Percentiles rank a stretch among this genome's conserved stretches.
Conservation (phyloP, 371 early-diverging fungal genomes). For the Zychaea mexicana region DNA sequence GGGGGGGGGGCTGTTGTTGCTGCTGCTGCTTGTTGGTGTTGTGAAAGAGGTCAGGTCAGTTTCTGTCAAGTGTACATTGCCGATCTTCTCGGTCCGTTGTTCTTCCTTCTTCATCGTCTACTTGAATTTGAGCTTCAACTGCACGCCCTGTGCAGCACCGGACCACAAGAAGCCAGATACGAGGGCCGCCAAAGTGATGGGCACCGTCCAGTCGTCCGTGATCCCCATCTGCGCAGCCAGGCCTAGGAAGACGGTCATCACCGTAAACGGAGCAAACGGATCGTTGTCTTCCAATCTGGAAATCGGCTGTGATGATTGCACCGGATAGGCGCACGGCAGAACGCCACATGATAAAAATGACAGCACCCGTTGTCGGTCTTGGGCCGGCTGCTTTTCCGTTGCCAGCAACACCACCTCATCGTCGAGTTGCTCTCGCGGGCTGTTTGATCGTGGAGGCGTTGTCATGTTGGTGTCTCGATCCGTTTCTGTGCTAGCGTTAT, state of each 20-base stretch:
- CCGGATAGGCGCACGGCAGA: constrained; percentile 21
- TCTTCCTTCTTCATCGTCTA: background rate
- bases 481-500: constrained; percentile 12
- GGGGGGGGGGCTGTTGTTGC: background rate
- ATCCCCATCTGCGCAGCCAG: constrained; percentile 40
- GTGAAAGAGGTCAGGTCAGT: background rate
- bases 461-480: constrained; percentile 22
- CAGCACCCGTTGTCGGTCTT: constrained; percentile 6
- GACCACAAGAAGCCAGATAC: constrained; percentile 48
- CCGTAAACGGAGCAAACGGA: constrained; percentile 38
- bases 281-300: constrained; percentile 21
- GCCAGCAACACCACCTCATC: background rate
- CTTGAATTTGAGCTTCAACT: constrained; percentile 32
- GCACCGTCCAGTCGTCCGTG: constrained; percentile 56
- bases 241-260: constrained; percentile 36
- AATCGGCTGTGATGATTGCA: background rate
- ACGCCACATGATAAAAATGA: constrained; percentile 18
- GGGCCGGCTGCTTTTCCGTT: constrained; percentile 3
- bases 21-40: no score
- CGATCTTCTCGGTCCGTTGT: no score
- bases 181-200: constrained; percentile 44
- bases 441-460: constrained; percentile 17
- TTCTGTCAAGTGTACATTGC: background rate
- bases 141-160: constrained; percentile 33
- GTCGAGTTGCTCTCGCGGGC: constrained; percentile 7